A percentile compares a stretch with the other conserved stretches of the same genome.
phyloP scores from a whole-genome alignment of 2,329 filamentous ascomycete species.

The Hypoxylon sp. region DNA sequence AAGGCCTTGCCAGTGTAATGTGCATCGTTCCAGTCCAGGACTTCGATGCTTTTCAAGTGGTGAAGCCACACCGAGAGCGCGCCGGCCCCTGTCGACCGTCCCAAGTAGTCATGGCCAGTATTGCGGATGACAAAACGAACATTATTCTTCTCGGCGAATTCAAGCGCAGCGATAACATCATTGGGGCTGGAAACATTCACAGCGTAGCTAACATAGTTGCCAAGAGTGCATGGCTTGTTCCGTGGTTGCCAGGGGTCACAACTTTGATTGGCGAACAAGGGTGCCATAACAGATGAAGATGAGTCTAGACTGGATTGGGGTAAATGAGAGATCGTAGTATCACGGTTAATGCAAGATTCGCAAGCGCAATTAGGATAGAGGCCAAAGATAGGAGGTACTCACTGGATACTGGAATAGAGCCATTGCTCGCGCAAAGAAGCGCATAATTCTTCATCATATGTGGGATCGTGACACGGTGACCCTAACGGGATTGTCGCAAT shows the following conservation, averaged over 20 bases:
- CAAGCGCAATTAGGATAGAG: neutral
- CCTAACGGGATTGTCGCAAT: conserved; percentile 64
- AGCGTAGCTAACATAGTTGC: conserved; percentile 55
- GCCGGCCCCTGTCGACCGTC: conserved; percentile 53
- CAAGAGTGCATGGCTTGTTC: conserved; percentile 60
- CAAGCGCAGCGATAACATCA: conserved; percentile 45
- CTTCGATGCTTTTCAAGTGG: conserved; percentile 50
- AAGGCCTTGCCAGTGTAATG: conserved; percentile 50
- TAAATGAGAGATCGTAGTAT: conserved; percentile 22
- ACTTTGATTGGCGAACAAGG: conserved; percentile 51
- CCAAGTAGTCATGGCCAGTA: conserved; percentile 61
- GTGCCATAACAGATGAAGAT: conserved; percentile 53
- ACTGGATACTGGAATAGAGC: conserved; percentile 48
- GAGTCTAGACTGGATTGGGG: conserved; percentile 44
- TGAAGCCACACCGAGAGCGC: conserved; percentile 54
- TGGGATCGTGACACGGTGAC: conserved; percentile 61
- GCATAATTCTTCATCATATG: conserved; percentile 59
- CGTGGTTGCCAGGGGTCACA: conserved; percentile 60
- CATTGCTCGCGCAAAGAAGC: conserved; percentile 52
- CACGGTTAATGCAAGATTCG: neutral
- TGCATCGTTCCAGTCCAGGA: conserved; percentile 46
- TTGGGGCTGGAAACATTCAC: conserved; percentile 44
- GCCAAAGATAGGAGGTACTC: conserved; percentile 30
- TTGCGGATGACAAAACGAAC: conserved; percentile 61
- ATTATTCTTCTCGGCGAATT: conserved; percentile 55